Base-by-base conservation (phyloP, 176 grass and related monocot genomes). In the Calamus simplicifolius region DNA sequence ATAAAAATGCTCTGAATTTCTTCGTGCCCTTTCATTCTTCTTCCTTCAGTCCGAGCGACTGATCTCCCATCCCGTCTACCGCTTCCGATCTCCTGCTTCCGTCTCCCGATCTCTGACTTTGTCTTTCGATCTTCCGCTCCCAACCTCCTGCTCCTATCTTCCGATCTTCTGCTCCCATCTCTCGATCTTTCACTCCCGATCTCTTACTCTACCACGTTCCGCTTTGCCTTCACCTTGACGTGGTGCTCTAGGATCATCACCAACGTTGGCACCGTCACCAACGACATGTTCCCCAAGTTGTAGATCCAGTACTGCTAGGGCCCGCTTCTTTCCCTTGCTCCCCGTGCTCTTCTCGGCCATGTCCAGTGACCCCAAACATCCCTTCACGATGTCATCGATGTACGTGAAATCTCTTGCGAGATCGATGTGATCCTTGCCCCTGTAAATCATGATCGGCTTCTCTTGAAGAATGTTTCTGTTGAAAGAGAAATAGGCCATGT, bases 401-500 rank as follows among this genome's bases (percentile, higher is more conserved):
- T 94, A 94, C 16, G 89, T 94, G 74, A 94, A 94, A 73, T 94
- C 89, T 7, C 89, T 79, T 0, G 82, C 85, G 4, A 89, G 77
- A 69, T 95, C 90, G 29, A 74, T 70, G 52, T 66, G 79, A 52
- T 86, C 52, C 70, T 78, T 82, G 14, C 85, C 85, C 1, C 89
- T 75, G 89, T 83, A 95, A 1, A 95, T 79, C 0, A 85, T 95
- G 68, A 95, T 95, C 35, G 85, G 69, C 51, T 95, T 95, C 69
- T 82, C 82, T 78, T 85, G 89, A 18, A 95, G 85, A 68, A 95
- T 95, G 63, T 85, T 89, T 51, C 85, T 75, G 15, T 85, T 85
- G 75, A 95, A 95, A 56, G 79, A 85, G 79, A 95, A 95, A 78
- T 95, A 95, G 0, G 89, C 89, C 89, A 95, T 95, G 79, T 95